Evolutionary conservation across 257 asterid species (phyloP).

Genomic region (Echium plantagineum): DNA sequence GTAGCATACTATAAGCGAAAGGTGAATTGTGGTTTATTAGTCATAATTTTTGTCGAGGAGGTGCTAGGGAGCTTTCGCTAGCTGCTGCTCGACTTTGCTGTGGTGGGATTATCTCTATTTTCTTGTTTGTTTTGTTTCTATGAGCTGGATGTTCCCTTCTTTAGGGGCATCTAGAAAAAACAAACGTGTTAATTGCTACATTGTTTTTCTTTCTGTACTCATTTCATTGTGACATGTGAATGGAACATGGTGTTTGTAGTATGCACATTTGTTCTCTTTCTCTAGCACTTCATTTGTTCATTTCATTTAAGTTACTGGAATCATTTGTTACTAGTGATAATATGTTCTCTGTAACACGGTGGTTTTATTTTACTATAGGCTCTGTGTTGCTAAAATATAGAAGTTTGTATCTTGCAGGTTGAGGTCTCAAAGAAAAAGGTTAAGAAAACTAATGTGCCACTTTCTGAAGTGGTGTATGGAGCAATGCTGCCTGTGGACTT

Average conservation of each 20-base stretch:
- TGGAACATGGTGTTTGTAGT: neutral
- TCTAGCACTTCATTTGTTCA: neutral
- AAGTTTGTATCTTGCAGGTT: constrained; percentile 13
- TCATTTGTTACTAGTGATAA: neutral
- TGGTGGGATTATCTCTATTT: too few relatives aligned
- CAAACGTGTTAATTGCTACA: too few relatives aligned
- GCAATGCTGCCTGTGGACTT: constrained; percentile 55
- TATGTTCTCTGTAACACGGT: neutral
- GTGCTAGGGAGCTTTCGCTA: neutral
- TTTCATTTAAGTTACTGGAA: neutral
- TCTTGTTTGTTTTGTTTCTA: too few relatives aligned
- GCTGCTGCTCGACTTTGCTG: neutral
- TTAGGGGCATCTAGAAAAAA: too few relatives aligned
- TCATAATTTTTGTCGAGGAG: neutral
- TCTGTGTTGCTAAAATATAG: neutral
- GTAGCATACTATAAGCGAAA: neutral
- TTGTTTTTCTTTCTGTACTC: neutral
- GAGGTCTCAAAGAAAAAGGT: constrained; percentile 90
- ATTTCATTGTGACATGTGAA: neutral
- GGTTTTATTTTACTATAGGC: too few relatives aligned
- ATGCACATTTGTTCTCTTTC: neutral
- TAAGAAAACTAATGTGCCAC: constrained; percentile 57
- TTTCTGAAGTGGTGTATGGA: constrained; percentile 67
- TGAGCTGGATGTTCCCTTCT: too few relatives aligned
- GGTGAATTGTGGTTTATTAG: neutral